Evolutionary conservation across 2,329 filamentous ascomycete genomes (phyloP).

Genomic region (Aspergillus jensenii): DNA sequence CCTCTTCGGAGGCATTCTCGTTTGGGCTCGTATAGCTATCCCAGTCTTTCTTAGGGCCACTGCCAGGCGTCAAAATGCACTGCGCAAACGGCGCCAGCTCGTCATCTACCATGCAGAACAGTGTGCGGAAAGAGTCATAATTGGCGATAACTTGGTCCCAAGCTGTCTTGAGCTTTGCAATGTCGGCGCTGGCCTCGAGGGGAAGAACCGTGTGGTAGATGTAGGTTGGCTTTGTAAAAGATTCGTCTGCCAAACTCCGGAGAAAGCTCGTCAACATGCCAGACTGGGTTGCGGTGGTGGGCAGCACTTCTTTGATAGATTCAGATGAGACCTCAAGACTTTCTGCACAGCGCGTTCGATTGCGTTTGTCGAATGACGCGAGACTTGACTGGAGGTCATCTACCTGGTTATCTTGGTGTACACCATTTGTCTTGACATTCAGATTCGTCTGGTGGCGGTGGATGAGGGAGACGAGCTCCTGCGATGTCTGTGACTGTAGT

Average conservation of each 20-base stretch:
- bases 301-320: conserved; percentile 30
- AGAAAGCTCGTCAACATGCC: conserved; percentile 37
- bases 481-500: conserved; percentile 27
- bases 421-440: not conserved
- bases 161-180: conserved; percentile 23
- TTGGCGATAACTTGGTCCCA: conserved; percentile 24
- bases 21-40: conserved; percentile 14
- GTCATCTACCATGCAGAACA: conserved; percentile 35
- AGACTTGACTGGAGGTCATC: not conserved
- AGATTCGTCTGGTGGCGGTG: conserved; percentile 1
- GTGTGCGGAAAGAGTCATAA: conserved; percentile 35
- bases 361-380: conserved; percentile 19
- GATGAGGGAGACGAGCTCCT: conserved; percentile 21
- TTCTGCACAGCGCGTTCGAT: conserved; percentile 19
- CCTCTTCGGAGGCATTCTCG: conserved; percentile 15
- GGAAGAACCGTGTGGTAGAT: conserved; percentile 32
- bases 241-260: conserved; percentile 18
- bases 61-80: conserved; percentile 25
- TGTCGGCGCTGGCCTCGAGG: conserved; percentile 23
- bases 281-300: conserved; percentile 36
- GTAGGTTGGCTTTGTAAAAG: conserved; percentile 25
- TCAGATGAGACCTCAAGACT: conserved; percentile 14
- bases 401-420: conserved; percentile 1
- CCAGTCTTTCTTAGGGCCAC: conserved; percentile 15
- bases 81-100: conserved; percentile 37